Conservation (phyloP, 148 eudicot genomes). For the Silene latifolia region DNA sequence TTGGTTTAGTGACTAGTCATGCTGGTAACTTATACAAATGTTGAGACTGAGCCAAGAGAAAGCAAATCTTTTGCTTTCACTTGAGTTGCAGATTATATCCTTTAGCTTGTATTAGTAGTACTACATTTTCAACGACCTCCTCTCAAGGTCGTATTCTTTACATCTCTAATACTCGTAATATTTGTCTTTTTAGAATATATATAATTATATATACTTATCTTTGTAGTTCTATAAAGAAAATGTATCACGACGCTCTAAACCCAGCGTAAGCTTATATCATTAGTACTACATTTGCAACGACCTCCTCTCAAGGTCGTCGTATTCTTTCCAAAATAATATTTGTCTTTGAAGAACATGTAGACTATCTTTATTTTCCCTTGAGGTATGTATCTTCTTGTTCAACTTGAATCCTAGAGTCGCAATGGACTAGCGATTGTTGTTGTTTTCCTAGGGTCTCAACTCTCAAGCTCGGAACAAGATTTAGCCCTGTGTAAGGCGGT, state of each 20-base stretch:
- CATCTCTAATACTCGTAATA: constrained; percentile 7
- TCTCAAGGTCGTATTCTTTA: constrained; percentile 80
- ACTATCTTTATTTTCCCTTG: neutral
- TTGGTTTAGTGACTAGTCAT: constrained; percentile 21
- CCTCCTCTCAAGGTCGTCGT: neutral
- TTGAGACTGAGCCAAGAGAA: constrained; percentile 12
- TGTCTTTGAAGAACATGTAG: no score
- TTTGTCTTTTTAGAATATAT: neutral
- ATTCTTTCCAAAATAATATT: neutral
- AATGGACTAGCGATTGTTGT: no score
- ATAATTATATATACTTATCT: neutral
- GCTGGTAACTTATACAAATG: constrained; percentile 18
- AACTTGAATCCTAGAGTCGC: neutral
- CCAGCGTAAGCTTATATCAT: neutral
- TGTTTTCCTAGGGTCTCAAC: no score
- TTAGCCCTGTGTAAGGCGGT: no score
- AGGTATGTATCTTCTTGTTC: neutral
- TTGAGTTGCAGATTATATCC: constrained; percentile 28
- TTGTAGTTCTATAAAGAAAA: neutral
- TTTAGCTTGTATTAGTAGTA: constrained; percentile 27
- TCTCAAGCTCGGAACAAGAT: no score
- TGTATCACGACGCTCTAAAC: neutral
- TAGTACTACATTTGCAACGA: neutral
- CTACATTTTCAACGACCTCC: constrained; percentile 45
- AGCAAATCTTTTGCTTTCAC: constrained; percentile 20